These are phyloP conservation scores for Ceratorhiza oryzae-sativae DNA, from an alignment of 1,284 basidiomycete species.

Conservation along the genomic window DNA sequence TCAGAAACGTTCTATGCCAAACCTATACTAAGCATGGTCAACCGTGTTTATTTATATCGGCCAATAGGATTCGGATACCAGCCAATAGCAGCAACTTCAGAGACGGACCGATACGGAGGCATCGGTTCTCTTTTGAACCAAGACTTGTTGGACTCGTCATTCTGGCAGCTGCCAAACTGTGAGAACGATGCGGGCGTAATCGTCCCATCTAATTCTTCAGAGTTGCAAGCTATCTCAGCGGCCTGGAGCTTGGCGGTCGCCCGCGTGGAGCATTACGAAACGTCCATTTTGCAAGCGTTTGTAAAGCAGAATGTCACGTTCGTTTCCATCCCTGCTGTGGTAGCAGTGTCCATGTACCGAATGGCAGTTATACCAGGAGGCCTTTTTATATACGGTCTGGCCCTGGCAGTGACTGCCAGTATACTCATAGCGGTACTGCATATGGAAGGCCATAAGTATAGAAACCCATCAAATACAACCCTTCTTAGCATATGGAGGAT, in stretches of 20 bases:
- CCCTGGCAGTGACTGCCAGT: not conserved
- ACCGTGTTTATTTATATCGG: not conserved
- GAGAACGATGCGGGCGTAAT: too few species aligned
- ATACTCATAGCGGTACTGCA: not conserved
- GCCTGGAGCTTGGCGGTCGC: not conserved
- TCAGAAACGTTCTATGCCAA: conserved; percentile 7
- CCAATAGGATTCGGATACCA: not conserved
- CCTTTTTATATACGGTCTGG: not conserved
- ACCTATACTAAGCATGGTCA: not conserved
- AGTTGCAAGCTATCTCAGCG: not conserved
- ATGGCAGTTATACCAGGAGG: not conserved
- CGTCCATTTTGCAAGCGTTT: not conserved
- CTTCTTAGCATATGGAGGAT: not conserved
- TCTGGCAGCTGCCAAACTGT: not conserved
- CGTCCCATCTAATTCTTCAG: not conserved
- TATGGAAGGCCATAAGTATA: not conserved
- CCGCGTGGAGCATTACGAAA: conserved; percentile 12
- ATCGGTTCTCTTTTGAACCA: not conserved
- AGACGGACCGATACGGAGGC: not conserved
- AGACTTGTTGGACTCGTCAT: not conserved
- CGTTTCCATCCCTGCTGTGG: not conserved
- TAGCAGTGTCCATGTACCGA: not conserved
- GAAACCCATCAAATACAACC: not conserved
- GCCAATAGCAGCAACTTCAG: not conserved
- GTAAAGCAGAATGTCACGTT: not conserved